A percentile compares a stretch with the other conserved stretches of the same genome.
Conservation (phyloP, 495 filamentous ascomycete species). For the Corynascus novoguineensis region DNA sequence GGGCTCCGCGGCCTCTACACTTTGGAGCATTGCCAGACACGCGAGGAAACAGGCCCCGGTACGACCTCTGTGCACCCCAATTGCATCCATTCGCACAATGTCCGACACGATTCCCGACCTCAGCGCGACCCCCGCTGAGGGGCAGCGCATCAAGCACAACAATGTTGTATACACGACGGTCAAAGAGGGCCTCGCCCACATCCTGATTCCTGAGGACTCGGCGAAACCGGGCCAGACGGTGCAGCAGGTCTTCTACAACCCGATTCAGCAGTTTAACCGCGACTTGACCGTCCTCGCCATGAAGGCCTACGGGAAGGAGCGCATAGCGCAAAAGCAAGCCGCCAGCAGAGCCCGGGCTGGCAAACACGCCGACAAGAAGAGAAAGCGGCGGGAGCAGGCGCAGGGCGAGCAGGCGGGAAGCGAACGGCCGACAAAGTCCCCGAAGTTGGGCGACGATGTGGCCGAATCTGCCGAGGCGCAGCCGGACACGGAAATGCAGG, state of each 20-base stretch:
- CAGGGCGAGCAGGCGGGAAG: conserved; percentile 25
- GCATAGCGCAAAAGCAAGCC: conserved; percentile 44
- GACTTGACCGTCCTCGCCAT: conserved; percentile 91
- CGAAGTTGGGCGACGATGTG: conserved; percentile 17
- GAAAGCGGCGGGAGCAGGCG: conserved; percentile 45
- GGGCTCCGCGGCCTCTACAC: conserved; percentile 7
- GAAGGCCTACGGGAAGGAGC: conserved; percentile 70
- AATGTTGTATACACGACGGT: conserved; percentile 39
- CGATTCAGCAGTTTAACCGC: conserved; percentile 97
- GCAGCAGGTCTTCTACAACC: conserved; percentile 95
- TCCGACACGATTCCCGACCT: conserved; percentile 21
- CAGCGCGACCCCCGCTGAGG: conserved; percentile 25
- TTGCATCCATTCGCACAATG: conserved; percentile 20
- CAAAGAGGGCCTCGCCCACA: conserved; percentile 43
- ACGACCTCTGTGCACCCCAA: not conserved
- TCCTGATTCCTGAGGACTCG: conserved; percentile 38
- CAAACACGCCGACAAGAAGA: conserved; percentile 39
- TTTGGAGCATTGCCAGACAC: conserved; percentile 10
- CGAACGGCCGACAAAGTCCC: conserved; percentile 26
- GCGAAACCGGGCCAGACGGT: conserved; percentile 36
- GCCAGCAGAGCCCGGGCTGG: conserved; percentile 36
- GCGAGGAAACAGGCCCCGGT: not conserved
- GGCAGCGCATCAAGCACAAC: conserved; percentile 33
- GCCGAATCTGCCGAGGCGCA: conserved; percentile 6
- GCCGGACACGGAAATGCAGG: conserved; percentile 18